Conservation (phyloP, 805 yeast genomes). For the Torulaspora maleeae region DNA sequence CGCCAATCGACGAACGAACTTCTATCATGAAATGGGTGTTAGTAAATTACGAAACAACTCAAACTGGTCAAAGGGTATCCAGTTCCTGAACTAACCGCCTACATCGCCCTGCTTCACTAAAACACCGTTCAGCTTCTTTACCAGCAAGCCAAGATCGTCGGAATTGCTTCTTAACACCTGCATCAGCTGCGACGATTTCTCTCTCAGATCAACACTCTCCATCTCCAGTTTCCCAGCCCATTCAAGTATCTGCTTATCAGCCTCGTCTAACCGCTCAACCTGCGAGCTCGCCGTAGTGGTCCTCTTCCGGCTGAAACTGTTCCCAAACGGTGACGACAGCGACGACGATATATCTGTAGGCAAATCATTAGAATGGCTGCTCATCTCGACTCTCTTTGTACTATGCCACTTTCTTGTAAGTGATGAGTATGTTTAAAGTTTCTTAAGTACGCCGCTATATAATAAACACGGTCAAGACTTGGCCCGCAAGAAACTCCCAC, state of each 20-base stretch:
- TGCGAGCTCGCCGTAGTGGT: conserved; percentile 6
- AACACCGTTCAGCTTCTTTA: conserved; percentile 9
- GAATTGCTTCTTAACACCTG: conserved; percentile 18
- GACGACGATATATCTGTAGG: conserved; percentile 15
- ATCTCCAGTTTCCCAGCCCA: conserved; percentile 52
- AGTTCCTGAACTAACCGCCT: conserved; percentile 15
- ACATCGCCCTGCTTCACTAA: conserved; percentile 8
- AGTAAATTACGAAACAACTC: not conserved
- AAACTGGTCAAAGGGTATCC: conserved; percentile 4
- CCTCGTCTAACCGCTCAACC: conserved; percentile 23
- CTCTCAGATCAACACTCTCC: conserved; percentile 43
- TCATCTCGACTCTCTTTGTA: conserved; percentile 1
- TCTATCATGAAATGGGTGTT: conserved; percentile 2
- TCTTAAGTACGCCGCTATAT: conserved; percentile 2
- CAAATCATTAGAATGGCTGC: conserved; percentile 7
- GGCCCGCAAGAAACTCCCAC: not conserved
- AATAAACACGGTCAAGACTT: not conserved
- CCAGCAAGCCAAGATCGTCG: conserved; percentile 11
- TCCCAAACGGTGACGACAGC: conserved; percentile 13
- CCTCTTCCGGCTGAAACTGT: conserved; percentile 2
- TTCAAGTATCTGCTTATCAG: conserved; percentile 37
- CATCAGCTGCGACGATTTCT: conserved; percentile 25
- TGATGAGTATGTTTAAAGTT: not conserved
- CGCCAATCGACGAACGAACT: not conserved
- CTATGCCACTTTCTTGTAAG: not conserved